Evolutionary conservation across 495 filamentous ascomycete genomes (phyloP).

Genomic region (Cudoniella acicularis): DNA sequence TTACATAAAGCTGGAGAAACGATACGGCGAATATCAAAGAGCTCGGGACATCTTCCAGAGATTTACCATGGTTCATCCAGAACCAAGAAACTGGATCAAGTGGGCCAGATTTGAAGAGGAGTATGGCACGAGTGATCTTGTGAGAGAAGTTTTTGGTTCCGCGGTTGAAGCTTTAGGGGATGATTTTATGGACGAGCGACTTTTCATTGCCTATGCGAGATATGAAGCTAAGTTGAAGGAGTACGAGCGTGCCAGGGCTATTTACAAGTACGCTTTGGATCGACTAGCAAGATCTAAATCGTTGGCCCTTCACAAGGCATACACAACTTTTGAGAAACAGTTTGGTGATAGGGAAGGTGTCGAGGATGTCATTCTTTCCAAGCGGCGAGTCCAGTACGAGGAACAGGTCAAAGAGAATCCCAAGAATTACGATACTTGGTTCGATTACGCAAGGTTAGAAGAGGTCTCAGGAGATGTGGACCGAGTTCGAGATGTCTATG

Average conservation of each 20-base stretch:
- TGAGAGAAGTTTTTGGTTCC: constrained; percentile 86
- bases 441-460: constrained; percentile 90
- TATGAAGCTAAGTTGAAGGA: constrained; percentile 94
- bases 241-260: constrained; percentile 89
- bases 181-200: constrained; percentile 92
- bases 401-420: constrained; percentile 89
- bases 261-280: constrained; percentile 95
- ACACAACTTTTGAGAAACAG: constrained; percentile 97
- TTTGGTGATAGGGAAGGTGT: constrained; percentile 92
- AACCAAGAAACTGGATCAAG: constrained; percentile 97
- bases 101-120: constrained; percentile 98
- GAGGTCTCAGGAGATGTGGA: constrained; percentile 77
- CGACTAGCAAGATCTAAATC: constrained; percentile 86
- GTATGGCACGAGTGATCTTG: constrained; percentile 81
- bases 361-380: constrained; percentile 92
- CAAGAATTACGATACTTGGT: constrained; percentile 94
- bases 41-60: constrained; percentile 83
- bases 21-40: constrained; percentile 84
- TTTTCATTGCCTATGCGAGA: constrained; percentile 89
- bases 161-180: constrained; percentile 91
- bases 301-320: constrained; percentile 78
- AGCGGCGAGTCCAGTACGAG: constrained; percentile 89
- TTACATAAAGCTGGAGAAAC: constrained; percentile 95
- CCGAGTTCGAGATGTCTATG: constrained; percentile 86
- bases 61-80: constrained; percentile 90